phyloP scores from a whole-genome alignment of 2,329 filamentous ascomycete genomes.

The Penicillium occitanis region DNA sequence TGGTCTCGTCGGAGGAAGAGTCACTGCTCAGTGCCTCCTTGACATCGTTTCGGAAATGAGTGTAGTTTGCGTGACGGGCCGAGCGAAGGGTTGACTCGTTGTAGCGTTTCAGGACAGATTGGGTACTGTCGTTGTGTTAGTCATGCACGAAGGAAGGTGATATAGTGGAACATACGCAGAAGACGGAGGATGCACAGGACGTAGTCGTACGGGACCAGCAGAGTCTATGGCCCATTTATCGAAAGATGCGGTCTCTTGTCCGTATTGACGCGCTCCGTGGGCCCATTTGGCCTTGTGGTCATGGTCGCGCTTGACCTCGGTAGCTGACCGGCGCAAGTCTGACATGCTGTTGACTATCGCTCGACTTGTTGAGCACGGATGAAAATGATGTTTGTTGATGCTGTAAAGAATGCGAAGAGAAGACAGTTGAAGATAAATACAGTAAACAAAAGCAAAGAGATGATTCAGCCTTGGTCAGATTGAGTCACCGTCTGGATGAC shows the following conservation, averaged over 20 bases:
- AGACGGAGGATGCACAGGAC: conserved; percentile 1
- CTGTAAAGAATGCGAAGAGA: too few relatives aligned
- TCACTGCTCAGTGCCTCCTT: conserved; percentile 36
- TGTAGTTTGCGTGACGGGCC: conserved; percentile 24
- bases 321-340: conserved; percentile 56
- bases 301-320: conserved; percentile 47
- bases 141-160: conserved; percentile 16
- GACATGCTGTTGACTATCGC: conserved; percentile 12
- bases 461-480: conserved; percentile 3
- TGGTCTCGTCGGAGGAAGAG: conserved; percentile 39
- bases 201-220: conserved; percentile 10
- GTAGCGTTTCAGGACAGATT: conserved; percentile 13
- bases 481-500: conserved; percentile 11
- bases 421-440: neutral
- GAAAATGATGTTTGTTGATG: neutral
- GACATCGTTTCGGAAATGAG: conserved; percentile 34
- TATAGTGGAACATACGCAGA: neutral
- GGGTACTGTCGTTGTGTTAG: neutral
- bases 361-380: neutral
- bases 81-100: conserved; percentile 25
- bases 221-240: conserved; percentile 3
- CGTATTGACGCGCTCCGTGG: conserved; percentile 31
- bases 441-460: neutral
- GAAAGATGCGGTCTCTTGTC: neutral
- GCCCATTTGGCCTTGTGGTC: conserved; percentile 45